These are phyloP conservation scores for Excoecaria cochinchinensis DNA, from an alignment of 345 rosid genomes.

Conservation along the genomic window DNA sequence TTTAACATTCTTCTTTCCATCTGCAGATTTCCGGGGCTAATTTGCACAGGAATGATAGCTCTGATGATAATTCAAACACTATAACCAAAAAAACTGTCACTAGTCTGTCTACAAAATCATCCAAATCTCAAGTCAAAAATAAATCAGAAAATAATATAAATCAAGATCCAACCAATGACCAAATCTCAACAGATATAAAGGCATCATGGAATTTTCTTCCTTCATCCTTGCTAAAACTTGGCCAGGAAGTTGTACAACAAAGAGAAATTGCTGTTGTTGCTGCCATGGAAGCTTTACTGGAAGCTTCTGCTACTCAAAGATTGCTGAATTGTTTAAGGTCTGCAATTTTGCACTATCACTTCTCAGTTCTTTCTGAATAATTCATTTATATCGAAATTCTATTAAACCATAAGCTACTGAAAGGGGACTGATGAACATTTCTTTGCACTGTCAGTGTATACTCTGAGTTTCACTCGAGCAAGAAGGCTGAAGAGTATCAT, in stretches of 20 bases:
- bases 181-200: constrained; percentile 31
- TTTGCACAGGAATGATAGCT: constrained; percentile 25
- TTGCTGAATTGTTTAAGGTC: constrained; percentile 67
- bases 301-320: constrained; percentile 66
- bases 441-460: constrained; percentile 39
- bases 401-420: too few relatives aligned
- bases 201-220: constrained; percentile 60
- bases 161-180: constrained; percentile 13
- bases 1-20: background rate
- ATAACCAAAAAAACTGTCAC: constrained; percentile 33
- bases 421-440: background rate
- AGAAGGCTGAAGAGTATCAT: constrained; percentile 34
- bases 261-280: constrained; percentile 55
- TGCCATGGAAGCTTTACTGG: constrained; percentile 59
- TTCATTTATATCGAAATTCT: background rate
- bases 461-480: constrained; percentile 51
- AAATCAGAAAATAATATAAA: constrained; percentile 21
- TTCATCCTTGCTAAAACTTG: constrained; percentile 48
- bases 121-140: constrained; percentile 26
- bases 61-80: constrained; percentile 34
- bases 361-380: too few relatives aligned
- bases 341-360: background rate
- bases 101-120: constrained; percentile 28
- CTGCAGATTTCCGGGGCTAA: constrained; percentile 36
- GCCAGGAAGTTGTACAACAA: constrained; percentile 57